Evolutionary conservation across 163 green algal genomes (phyloP).

Genomic region (Coccomyxa subellipsoidea): DNA sequence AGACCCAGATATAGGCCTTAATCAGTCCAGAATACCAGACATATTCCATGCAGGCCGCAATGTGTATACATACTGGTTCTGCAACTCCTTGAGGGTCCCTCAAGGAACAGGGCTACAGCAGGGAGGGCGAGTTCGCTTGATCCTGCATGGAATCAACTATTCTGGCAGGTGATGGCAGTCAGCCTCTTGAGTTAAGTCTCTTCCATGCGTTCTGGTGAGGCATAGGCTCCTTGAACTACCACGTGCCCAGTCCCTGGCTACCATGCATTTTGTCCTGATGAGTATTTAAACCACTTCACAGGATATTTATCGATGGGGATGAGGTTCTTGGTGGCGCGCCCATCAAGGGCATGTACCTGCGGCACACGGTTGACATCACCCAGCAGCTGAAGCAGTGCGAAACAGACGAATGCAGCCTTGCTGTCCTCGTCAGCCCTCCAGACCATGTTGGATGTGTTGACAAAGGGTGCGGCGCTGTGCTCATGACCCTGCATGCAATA

Average conservation of each 20-base stretch:
- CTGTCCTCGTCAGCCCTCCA: neutral
- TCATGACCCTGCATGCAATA: no score
- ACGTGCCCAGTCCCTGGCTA: neutral
- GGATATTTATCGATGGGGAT: neutral
- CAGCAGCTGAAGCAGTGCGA: neutral
- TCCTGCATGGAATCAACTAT: constrained; percentile 9
- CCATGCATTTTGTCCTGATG: no score
- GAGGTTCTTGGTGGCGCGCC: neutral
- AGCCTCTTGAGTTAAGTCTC: no score
- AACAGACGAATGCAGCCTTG: neutral
- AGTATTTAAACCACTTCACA: no score
- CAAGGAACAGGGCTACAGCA: neutral
- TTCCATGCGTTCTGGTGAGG: no score
- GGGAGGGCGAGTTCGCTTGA: neutral
- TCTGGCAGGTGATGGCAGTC: neutral
- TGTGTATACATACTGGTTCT: constrained; percentile 10
- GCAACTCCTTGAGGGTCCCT: neutral
- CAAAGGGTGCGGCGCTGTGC: constrained; percentile 9
- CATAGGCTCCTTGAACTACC: no score
- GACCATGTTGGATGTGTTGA: constrained; percentile 6
- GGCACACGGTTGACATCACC: neutral
- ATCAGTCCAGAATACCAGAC: neutral
- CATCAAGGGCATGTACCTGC: constrained; percentile 9
- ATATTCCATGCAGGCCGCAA: neutral
- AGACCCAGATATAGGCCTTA: neutral